Percentiles rank a stretch among this genome's conserved stretches.
Evolutionary conservation across 2,329 filamentous ascomycete species (phyloP).

Genomic region (Alternaria gaisen): DNA sequence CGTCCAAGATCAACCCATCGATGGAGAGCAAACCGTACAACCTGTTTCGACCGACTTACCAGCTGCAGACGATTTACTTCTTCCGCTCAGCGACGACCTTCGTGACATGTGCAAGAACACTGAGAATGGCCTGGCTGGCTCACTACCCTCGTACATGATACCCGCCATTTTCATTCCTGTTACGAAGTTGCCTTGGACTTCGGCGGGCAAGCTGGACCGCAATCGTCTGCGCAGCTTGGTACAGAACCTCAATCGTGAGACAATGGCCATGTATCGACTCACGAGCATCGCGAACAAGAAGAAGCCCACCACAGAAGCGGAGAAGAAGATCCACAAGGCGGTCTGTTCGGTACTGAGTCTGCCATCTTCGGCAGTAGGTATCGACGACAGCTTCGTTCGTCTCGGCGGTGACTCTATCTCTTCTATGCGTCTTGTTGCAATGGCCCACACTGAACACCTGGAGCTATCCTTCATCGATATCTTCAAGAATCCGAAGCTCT

Average conservation of each 20-base stretch:
- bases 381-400: slow-evolving; percentile 48
- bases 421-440: slow-evolving; percentile 44
- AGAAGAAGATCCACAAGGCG: slow-evolving; percentile 44
- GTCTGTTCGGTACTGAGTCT: slow-evolving; percentile 42
- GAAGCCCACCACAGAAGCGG: slow-evolving; percentile 35
- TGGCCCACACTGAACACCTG: slow-evolving; percentile 37
- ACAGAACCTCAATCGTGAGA: slow-evolving; percentile 40
- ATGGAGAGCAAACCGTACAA: slow-evolving; percentile 20
- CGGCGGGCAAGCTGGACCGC: slow-evolving; percentile 46
- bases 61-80: slow-evolving; percentile 39
- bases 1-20: slow-evolving; percentile 19
- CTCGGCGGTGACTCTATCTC: slow-evolving; percentile 45
- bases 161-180: slow-evolving; percentile 46
- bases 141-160: slow-evolving; percentile 48
- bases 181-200: slow-evolving; percentile 43
- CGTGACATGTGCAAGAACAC: slow-evolving; percentile 41
- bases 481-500: slow-evolving; percentile 43
- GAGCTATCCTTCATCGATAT: slow-evolving; percentile 44
- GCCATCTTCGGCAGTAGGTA: slow-evolving; percentile 34
- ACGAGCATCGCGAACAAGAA: slow-evolving; percentile 40
- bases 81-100: slow-evolving; percentile 37
- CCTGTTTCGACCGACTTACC: slow-evolving; percentile 29
- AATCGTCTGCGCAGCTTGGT: slow-evolving; percentile 40
- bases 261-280: slow-evolving; percentile 42
- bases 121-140: slow-evolving; percentile 40